Evolutionary conservation across 306 rosid genomes (phyloP).

Genomic region (Vachellia collinsii): DNA sequence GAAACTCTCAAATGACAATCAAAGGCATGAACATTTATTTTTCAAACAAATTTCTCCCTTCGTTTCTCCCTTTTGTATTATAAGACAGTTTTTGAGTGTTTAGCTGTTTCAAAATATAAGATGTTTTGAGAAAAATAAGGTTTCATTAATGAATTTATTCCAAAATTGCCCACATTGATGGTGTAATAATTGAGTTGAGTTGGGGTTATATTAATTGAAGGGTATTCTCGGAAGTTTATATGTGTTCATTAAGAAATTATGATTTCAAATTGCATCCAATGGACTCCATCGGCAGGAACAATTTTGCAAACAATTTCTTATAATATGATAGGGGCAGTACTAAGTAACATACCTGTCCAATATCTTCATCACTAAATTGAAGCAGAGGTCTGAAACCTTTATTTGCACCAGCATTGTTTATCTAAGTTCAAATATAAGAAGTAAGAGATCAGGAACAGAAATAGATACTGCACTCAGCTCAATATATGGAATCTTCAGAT

Average conservation of each 20-base stretch:
- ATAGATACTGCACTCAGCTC: slow-evolving; percentile 15
- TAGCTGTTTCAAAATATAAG: not conserved
- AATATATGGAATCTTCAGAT: not conserved
- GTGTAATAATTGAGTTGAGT: not conserved
- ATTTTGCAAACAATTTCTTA: not conserved
- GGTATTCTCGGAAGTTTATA: not conserved
- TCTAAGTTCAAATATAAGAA: slow-evolving; percentile 47
- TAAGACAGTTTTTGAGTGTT: not conserved
- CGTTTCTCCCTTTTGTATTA: not conserved
- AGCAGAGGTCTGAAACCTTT: slow-evolving; percentile 96
- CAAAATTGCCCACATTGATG: not conserved
- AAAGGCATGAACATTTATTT: not conserved
- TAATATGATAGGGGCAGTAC: not conserved
- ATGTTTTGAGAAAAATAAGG: not conserved
- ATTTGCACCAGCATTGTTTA: slow-evolving; percentile 90
- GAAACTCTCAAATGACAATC: not conserved
- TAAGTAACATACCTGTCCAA: slow-evolving; percentile 66
- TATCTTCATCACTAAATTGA: slow-evolving; percentile 87
- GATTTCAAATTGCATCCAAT: not conserved
- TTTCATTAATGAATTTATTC: not conserved
- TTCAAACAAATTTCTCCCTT: not conserved
- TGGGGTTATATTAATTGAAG: not conserved
- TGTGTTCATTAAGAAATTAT: not conserved
- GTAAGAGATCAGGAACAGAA: slow-evolving; percentile 20
- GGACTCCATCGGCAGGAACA: not conserved